A percentile compares a stretch with the other conserved stretches of the same genome.
These are phyloP conservation scores for Begonia peltatifolia DNA, from an alignment of 306 rosid genomes.

Conservation along the genomic window DNA sequence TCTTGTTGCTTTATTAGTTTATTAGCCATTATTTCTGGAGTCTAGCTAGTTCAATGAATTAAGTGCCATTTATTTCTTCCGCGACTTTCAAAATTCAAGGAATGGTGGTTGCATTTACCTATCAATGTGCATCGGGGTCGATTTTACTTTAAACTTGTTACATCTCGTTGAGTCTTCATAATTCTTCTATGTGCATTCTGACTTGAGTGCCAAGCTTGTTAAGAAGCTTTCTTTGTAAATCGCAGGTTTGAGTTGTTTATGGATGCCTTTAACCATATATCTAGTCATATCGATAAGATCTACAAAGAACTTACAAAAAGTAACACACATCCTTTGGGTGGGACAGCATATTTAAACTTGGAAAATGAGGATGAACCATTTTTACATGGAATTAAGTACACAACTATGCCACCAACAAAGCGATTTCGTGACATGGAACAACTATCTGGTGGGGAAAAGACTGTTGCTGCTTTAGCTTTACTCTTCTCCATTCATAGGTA, in stretches of 20 bases:
- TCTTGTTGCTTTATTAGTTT: too few species aligned
- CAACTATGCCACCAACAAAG: conserved; percentile 99
- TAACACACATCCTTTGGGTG: conserved; percentile 83
- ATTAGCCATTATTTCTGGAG: too few species aligned
- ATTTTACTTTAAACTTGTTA: too few species aligned
- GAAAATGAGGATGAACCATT: conserved; percentile 97
- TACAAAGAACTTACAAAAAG: conserved; percentile 92
- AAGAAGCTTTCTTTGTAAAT: conserved; percentile 17
- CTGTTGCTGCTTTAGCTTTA: conserved; percentile 94
- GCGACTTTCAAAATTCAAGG: too few species aligned
- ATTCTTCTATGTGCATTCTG: too few species aligned
- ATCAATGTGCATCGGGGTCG: too few species aligned
- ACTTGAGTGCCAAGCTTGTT: not conserved
- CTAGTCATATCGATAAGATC: conserved; percentile 70
- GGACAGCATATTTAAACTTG: conserved; percentile 81
- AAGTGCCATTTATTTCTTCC: too few species aligned
- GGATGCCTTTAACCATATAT: conserved; percentile 87
- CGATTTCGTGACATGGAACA: conserved; percentile 99
- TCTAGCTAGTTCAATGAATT: too few species aligned
- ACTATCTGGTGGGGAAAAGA: conserved; percentile 94
- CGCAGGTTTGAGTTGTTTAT: conserved; percentile 71
- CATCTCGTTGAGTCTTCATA: not conserved
- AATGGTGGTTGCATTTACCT: too few species aligned
- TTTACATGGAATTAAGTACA: conserved; percentile 88
- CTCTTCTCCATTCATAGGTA: conserved; percentile 95